phyloP scores from a whole-genome alignment of 495 filamentous ascomycete species.

The Aspergillus olivimuriae region DNA sequence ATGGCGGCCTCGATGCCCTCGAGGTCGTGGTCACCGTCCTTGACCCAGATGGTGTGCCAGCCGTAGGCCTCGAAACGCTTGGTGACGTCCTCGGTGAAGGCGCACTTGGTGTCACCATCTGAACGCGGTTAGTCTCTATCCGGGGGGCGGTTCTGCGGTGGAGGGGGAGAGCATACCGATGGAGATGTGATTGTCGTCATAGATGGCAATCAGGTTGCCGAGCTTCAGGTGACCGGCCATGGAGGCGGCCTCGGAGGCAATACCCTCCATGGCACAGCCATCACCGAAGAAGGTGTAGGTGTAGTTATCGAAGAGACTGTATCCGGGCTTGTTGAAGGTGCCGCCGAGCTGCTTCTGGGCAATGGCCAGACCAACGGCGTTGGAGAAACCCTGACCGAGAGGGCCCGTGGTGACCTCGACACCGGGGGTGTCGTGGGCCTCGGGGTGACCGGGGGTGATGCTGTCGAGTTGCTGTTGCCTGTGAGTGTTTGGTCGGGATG shows the following conservation, averaged over 20 bases:
- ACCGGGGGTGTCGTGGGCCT: constrained; percentile 92
- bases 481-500: not conserved
- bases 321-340: constrained; percentile 95
- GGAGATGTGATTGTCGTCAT: constrained; percentile 98
- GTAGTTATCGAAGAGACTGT: constrained; percentile 88
- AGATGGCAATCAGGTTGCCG: constrained; percentile 93
- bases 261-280: constrained; percentile 97
- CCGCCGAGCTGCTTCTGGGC: constrained; percentile 86
- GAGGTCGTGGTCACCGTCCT: constrained; percentile 87
- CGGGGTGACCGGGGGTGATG: constrained; percentile 95
- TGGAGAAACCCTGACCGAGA: constrained; percentile 90
- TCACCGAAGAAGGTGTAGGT: constrained; percentile 96
- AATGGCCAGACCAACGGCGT: constrained; percentile 94
- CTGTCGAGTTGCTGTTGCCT: constrained; percentile 65
- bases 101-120: constrained; percentile 91
- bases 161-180: constrained; percentile 58
- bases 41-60: constrained; percentile 86
- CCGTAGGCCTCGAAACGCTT: constrained; percentile 97
- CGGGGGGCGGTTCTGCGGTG: too few species aligned
- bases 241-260: constrained; percentile 88
- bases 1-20: constrained; percentile 85
- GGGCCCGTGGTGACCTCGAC: constrained; percentile 97
- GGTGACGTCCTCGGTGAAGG: constrained; percentile 95
- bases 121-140: not conserved
- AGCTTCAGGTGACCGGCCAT: constrained; percentile 94